Conservation (phyloP, 805 yeast species). For the Saccharomycopsis babjevae region DNA sequence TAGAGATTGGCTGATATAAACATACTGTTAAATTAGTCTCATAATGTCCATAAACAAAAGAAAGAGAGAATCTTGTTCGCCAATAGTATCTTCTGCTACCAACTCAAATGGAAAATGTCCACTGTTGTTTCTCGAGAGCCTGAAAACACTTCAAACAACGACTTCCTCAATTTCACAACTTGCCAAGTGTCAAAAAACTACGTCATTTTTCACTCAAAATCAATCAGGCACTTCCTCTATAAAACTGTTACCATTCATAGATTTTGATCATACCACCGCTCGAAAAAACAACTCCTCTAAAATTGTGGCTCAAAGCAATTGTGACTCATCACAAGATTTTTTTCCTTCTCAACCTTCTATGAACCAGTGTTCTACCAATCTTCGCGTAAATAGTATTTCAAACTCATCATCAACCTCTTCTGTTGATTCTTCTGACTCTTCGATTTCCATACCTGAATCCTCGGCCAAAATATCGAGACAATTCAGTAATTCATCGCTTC, state of each 20-base stretch:
- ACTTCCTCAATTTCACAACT: background rate
- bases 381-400: background rate
- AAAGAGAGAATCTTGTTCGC: slow-evolving; percentile 14
- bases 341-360: background rate
- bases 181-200: slow-evolving; percentile 4
- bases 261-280: background rate
- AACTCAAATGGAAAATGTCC: background rate
- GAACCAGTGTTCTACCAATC: background rate
- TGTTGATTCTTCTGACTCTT: slow-evolving; percentile 10
- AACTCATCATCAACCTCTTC: slow-evolving; percentile 8
- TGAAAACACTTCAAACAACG: background rate
- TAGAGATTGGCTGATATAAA: background rate
- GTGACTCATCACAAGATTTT: slow-evolving; percentile 1
- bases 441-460: background rate
- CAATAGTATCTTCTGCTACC: background rate
- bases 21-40: background rate
- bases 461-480: background rate
- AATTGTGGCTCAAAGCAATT: background rate
- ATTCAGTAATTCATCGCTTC: background rate
- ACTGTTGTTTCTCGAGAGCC: background rate
- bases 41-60: slow-evolving; percentile 12
- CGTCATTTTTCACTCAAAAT: background rate
- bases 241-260: background rate
- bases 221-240: background rate
- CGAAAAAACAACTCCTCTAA: background rate